phyloP scores from a whole-genome alignment of 1,284 basidiomycete genomes.

The Microbotryum lychnidis-dioicae region DNA sequence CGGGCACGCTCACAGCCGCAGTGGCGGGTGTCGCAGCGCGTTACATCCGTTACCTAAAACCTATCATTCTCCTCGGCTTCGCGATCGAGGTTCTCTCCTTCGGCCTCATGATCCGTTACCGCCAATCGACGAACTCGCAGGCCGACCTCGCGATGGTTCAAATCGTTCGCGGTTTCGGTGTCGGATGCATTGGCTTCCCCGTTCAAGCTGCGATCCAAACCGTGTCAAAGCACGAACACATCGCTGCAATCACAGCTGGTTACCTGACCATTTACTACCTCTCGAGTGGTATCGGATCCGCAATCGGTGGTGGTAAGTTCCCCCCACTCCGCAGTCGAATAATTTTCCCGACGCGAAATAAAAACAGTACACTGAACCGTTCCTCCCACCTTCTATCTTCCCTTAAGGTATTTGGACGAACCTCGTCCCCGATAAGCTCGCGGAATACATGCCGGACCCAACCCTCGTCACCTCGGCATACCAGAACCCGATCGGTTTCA shows the following conservation, averaged over 20 bases:
- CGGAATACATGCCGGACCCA: constrained; percentile 33
- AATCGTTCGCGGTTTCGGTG: constrained; percentile 36
- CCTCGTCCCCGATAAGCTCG: constrained; percentile 35
- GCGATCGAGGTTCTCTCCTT: constrained; percentile 33
- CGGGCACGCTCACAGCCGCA: constrained; percentile 34
- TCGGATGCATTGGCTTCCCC: constrained; percentile 39
- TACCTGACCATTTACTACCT: constrained; percentile 40
- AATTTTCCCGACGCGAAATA: background rate
- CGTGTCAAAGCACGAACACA: constrained; percentile 38
- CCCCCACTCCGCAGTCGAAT: background rate
- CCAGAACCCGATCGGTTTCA: constrained; percentile 37
- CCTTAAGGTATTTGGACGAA: constrained; percentile 38
- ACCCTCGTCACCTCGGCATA: constrained; percentile 35
- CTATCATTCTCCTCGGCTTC: constrained; percentile 38
- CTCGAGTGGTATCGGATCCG: constrained; percentile 38
- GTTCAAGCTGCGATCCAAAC: constrained; percentile 39
- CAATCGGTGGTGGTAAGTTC: constrained; percentile 37
- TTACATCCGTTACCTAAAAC: constrained; percentile 36
- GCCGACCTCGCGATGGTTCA: constrained; percentile 39
- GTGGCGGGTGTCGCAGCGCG: constrained; percentile 30
- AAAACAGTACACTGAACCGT: background rate
- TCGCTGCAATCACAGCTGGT: constrained; percentile 38
- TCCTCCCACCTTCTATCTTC: background rate
- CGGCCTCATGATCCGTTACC: constrained; percentile 40
- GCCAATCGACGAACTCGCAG: constrained; percentile 32